A percentile compares a stretch with the other conserved stretches of the same genome.
Evolutionary conservation across 331 rosid genomes (phyloP).

Genomic region (Telfairia occidentalis): DNA sequence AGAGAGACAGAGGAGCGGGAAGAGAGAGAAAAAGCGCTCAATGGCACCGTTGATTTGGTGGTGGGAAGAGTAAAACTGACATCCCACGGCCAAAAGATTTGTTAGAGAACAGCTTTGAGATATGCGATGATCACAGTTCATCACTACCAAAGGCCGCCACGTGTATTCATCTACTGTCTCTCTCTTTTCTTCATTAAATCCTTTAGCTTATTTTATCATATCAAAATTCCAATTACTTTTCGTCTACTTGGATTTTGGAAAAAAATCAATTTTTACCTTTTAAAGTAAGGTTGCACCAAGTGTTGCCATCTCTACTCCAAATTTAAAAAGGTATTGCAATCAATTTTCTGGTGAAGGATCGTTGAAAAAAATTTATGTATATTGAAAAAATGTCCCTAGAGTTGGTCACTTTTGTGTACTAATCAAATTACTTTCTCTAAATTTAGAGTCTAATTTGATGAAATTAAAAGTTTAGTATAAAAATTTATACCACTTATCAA

Average conservation of each 20-base stretch:
- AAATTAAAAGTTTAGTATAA: no score
- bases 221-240: not conserved
- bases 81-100: not conserved
- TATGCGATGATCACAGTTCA: conserved; percentile 1
- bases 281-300: no score
- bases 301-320: no score
- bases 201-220: not conserved
- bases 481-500: no score
- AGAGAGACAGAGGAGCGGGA: not conserved
- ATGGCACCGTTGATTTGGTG: conserved; percentile 8
- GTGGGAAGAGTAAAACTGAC: not conserved
- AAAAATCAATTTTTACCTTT: not conserved
- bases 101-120: not conserved
- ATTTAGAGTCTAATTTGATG: no score
- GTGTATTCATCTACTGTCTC: not conserved
- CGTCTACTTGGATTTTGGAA: no score
- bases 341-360: no score
- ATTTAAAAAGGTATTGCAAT: no score
- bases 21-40: not conserved
- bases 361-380: no score
- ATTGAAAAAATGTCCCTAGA: no score
- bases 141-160: not conserved
- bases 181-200: not conserved
- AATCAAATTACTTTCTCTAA: no score
- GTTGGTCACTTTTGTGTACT: no score